Evolutionary conservation across 208 protist species (phyloP).

Genomic region (Crithidia bombi): DNA sequence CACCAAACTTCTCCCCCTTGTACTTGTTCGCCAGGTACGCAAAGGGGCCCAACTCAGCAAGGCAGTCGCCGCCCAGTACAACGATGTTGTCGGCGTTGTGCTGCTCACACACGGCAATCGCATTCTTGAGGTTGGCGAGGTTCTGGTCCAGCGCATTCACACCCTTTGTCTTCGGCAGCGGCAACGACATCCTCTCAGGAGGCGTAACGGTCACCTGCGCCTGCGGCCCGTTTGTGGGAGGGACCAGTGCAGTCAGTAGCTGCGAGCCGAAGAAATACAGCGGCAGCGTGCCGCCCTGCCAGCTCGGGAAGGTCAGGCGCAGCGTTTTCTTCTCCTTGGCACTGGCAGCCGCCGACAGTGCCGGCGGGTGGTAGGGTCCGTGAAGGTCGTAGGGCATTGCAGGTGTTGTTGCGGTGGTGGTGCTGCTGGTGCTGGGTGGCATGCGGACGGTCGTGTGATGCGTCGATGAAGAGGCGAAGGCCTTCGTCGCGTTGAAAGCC

Average conservation of each 20-base stretch:
- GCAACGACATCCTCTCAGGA: neutral
- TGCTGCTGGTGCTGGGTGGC: neutral
- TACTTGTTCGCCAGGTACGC: constrained; percentile 37
- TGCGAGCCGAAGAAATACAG: constrained; percentile 35
- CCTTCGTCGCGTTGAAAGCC: too few relatives aligned
- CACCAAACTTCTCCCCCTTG: constrained; percentile 27
- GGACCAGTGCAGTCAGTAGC: constrained; percentile 30
- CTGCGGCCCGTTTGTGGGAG: constrained; percentile 20
- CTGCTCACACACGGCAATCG: constrained; percentile 6
- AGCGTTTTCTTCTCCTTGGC: constrained; percentile 20
- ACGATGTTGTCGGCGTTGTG: constrained; percentile 31
- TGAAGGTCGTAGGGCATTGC: constrained; percentile 7
- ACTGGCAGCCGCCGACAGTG: neutral
- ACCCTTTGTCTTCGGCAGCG: constrained; percentile 5
- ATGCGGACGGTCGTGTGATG: neutral
- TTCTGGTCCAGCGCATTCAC: constrained; percentile 16
- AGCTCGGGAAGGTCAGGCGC: constrained; percentile 34
- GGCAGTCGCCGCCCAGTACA: constrained; percentile 42
- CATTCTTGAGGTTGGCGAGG: constrained; percentile 19
- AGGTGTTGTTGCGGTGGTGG: neutral
- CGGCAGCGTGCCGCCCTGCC: constrained; percentile 43
- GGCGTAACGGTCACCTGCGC: constrained; percentile 7
- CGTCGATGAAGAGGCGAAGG: neutral
- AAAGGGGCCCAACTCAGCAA: constrained; percentile 42
- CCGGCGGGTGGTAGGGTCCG: neutral